Evolutionary conservation across 2,329 filamentous ascomycete species (phyloP), one percentile per base, ranked within the genome.

Genomic region (Penicillium sp.): DNA sequence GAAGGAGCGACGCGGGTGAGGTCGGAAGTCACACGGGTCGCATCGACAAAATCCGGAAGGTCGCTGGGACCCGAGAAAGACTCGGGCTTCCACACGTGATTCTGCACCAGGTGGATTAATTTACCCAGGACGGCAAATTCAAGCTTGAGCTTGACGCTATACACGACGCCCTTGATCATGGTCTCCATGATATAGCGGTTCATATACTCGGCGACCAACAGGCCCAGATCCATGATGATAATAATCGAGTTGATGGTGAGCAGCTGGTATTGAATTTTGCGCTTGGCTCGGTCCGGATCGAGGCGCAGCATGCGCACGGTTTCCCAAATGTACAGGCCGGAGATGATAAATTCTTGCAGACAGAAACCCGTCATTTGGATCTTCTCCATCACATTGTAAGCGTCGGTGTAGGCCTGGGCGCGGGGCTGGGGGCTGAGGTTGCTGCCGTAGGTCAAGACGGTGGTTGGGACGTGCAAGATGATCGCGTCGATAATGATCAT

Each of bases 321-420:
- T 45, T 77, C 72, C 54, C 60, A 62, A 39, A 79, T 75, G 52
- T 76, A 78, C 13, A 75, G 58, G 1, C 62, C 62, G 1, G 73
- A 76, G 33, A 78, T 67, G 43, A 75, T 63, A 34, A 72, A 64
- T 41, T 78, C 75, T 48, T 78, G 75, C 9, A 76, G 37, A 47
- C 72, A 76, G 50, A 78, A 78, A 6, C 73, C 62, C 4, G 71
- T 73, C 53, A 77, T 71, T 50, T 78, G 73, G 12, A 77, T 65
- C 52, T 73, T 73, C 46, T 78, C 75, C 61, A 74, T 68, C 22
- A 69, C 51, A 29, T 67, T 65, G 51, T 70, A 71, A 5, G 61
- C 65, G 3, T 38, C 40, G 12, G 58, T 54, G 41, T 60, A 69
- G 9, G 41, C 35, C 11, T 8, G 14, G 13, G 14, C 30, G 6